Conservation (phyloP, 2,329 filamentous ascomycete species). For the Pseudopithomyces maydicus region DNA sequence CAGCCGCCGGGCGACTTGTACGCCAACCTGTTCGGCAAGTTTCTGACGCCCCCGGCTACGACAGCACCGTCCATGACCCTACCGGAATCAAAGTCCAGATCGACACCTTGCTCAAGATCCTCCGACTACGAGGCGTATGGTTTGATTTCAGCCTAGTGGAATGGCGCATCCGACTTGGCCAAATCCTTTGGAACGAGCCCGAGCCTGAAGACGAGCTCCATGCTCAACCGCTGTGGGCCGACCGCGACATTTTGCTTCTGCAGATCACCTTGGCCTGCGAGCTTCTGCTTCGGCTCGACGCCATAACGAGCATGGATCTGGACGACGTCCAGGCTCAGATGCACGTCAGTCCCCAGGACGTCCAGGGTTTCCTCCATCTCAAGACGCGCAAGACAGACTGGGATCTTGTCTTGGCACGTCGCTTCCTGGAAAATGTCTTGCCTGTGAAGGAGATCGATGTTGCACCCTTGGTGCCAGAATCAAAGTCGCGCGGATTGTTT, state of each 20-base stretch:
- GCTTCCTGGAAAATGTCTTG: conserved; percentile 58
- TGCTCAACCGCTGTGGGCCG: conserved; percentile 36
- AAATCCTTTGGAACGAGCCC: conserved; percentile 67
- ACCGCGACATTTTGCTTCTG: conserved; percentile 60
- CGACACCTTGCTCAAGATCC: conserved; percentile 67
- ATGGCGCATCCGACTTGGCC: conserved; percentile 74
- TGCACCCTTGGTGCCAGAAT: conserved; percentile 16
- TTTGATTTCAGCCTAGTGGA: conserved; percentile 76
- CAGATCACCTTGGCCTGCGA: conserved; percentile 62
- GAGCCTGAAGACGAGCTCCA: conserved; percentile 28
- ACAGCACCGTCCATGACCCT: conserved; percentile 58
- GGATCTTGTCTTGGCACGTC: conserved; percentile 59
- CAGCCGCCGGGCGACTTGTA: conserved; percentile 59
- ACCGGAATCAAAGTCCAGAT: conserved; percentile 71
- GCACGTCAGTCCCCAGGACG: conserved; percentile 49
- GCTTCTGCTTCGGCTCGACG: conserved; percentile 59
- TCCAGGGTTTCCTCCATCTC: conserved; percentile 52
- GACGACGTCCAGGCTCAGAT: conserved; percentile 46
- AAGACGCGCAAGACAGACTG: conserved; percentile 60
- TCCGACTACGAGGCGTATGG: conserved; percentile 71
- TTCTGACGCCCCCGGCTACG: conserved; percentile 48
- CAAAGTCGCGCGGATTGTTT: conserved; percentile 34
- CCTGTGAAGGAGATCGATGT: conserved; percentile 38
- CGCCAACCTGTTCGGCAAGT: conserved; percentile 49
- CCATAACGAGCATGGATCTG: conserved; percentile 42